Evolutionary conservation across 1,284 basidiomycete genomes (phyloP).

Genomic region (Cerioporus squamosus): DNA sequence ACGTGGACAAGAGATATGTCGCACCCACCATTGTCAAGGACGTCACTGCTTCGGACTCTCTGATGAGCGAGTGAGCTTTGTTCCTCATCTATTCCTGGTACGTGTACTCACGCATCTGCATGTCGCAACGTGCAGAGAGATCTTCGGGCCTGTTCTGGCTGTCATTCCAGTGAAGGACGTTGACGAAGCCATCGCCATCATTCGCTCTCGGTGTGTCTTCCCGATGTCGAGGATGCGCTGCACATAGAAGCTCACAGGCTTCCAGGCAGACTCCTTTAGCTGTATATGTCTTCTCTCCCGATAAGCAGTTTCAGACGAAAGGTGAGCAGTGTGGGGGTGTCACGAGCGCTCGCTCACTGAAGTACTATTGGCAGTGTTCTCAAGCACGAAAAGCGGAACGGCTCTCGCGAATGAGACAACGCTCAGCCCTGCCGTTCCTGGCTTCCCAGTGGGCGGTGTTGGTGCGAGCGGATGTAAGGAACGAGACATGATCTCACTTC

Average conservation of each 20-base stretch:
- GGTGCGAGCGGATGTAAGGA: constrained; percentile 72
- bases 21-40: constrained; percentile 69
- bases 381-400: constrained; percentile 66
- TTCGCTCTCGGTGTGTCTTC: constrained; percentile 54
- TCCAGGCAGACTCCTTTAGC: constrained; percentile 72
- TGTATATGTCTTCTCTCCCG: constrained; percentile 49
- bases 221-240: too few species aligned
- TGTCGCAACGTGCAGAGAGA: constrained; percentile 29
- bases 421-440: constrained; percentile 55
- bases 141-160: constrained; percentile 54
- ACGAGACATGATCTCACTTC: constrained; percentile 6
- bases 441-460: constrained; percentile 70
- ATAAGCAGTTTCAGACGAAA: background rate
- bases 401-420: constrained; percentile 63
- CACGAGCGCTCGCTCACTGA: too few species aligned
- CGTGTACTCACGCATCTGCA: background rate
- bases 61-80: constrained; percentile 71
- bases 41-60: constrained; percentile 73
- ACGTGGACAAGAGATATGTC: constrained; percentile 60
- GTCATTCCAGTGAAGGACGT: constrained; percentile 75
- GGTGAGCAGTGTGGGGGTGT: background rate
- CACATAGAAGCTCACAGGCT: background rate
- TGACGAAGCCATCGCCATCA: constrained; percentile 72
- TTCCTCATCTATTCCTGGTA: too few species aligned
- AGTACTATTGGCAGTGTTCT: constrained; percentile 48